Conservation (phyloP, 2,329 filamentous ascomycete species). For the Pseudofabraea citricarpa region DNA sequence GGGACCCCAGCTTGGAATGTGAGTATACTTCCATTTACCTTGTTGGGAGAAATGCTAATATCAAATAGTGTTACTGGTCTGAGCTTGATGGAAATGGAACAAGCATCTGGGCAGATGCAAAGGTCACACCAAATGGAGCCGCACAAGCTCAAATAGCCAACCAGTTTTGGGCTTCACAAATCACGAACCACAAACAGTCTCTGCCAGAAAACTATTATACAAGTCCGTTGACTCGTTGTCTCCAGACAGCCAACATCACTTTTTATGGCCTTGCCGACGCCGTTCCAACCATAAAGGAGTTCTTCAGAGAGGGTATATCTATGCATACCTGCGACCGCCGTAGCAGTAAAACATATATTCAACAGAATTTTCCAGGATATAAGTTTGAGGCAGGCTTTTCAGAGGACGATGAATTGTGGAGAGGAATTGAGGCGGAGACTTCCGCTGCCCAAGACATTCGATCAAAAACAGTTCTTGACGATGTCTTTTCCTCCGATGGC, state of each 20-base stretch:
- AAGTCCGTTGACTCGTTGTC: conserved; percentile 58
- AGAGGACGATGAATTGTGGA: conserved; percentile 50
- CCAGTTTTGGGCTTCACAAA: conserved; percentile 51
- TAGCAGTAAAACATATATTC: conserved; percentile 48
- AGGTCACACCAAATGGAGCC: conserved; percentile 52
- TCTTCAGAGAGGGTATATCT: conserved; percentile 60
- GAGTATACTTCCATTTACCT: conserved; percentile 23
- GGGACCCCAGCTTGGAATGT: conserved; percentile 67
- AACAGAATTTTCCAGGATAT: conserved; percentile 45
- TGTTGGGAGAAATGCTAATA: not conserved
- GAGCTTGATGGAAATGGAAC: conserved; percentile 60
- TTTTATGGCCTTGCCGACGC: conserved; percentile 43
- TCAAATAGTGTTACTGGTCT: conserved; percentile 56
- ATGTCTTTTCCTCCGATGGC: conserved; percentile 48
- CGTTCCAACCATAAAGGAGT: conserved; percentile 56
- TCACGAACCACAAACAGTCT: conserved; percentile 49
- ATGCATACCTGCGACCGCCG: conserved; percentile 66
- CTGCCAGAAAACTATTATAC: conserved; percentile 61
- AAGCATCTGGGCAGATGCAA: conserved; percentile 57
- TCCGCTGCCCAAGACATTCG: conserved; percentile 42
- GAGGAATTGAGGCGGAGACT: conserved; percentile 34
- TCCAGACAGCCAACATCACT: conserved; percentile 57
- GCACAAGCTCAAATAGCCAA: conserved; percentile 54
- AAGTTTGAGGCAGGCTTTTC: conserved; percentile 56
- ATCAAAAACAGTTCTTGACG: conserved; percentile 47